Evolutionary conservation across 768 basidiomycete species (phyloP), one percentile per base, ranked within the genome.

Genomic region (Strobilomyces confusus): DNA sequence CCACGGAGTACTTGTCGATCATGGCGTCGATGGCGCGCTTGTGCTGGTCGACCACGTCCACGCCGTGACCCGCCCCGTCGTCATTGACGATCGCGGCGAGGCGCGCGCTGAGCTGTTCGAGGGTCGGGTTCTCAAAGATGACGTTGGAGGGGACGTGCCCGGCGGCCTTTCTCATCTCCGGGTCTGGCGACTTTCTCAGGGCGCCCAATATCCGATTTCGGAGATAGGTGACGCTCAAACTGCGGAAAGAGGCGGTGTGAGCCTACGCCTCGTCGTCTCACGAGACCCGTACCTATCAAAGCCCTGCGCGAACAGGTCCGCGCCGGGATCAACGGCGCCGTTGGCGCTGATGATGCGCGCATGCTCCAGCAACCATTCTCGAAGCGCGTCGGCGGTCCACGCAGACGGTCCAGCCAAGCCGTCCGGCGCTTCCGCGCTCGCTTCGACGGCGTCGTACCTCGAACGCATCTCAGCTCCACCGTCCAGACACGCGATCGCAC

Each of bases 91-190:
- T 38, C 9, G 46, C 22, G 1, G 43, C 44, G n/a, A 59, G 49
- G 19, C 50, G 66, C 48, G 62, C 61, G 44, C 69, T 66, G 23
- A 75, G 65, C 3, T 61, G 62, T 33, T 69, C 66, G 19, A 78
- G 71, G 2, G 75, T 75, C 3, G 79, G 77, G 25, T 76, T 63
- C 20, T 66, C 61, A 37, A 71, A 72, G 4, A 80, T 69, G 49
- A 75, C 54, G 44, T 64, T 64, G 9, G 59, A 55, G 9, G 66
- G 58, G 5, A 79, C 44, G 3, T 62, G 55, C 2, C 47, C 9
- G 8, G 63, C 63, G 1, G 68, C 58, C 9, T 67, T 59, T n/a
- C 62, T 61, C 5, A 67, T 55, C 22, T 66, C 66, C 0, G 67
- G 45, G 41, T 68, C 62, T 0, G 68, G 52, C 0, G 73, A 69